Evolutionary conservation across 1,284 basidiomycete species (phyloP).

Genomic region (Phylloporus sp.): DNA sequence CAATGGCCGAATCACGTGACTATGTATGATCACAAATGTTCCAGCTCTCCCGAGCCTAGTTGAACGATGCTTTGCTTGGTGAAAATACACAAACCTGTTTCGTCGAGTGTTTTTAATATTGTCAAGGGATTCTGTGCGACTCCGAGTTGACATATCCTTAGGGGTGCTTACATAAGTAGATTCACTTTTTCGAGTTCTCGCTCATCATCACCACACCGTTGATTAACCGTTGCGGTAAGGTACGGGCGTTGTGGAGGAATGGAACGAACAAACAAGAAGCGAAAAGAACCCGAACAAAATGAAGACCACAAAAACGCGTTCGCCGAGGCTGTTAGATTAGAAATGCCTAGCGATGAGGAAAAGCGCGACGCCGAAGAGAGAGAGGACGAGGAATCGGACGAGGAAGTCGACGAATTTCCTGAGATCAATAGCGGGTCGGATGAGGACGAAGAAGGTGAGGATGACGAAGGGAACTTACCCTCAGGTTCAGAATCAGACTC

Average conservation of each 20-base stretch:
- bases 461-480: slow-evolving; percentile 34
- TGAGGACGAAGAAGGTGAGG: slow-evolving; percentile 39
- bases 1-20: slow-evolving; percentile 15
- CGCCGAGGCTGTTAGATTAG: slow-evolving; percentile 51
- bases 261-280: slow-evolving; percentile 45
- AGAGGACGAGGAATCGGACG: slow-evolving; percentile 46
- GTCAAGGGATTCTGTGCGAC: too few species aligned
- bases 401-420: slow-evolving; percentile 49
- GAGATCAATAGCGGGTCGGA: slow-evolving; percentile 47
- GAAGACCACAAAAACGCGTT: slow-evolving; percentile 39
- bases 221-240: too few species aligned
- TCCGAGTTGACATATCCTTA: slow-evolving; percentile 1
- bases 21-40: background rate
- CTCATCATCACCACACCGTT: too few species aligned
- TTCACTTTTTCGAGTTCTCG: slow-evolving; percentile 11
- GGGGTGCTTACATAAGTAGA: slow-evolving; percentile 23
- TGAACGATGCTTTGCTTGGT: background rate
- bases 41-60: too few species aligned
- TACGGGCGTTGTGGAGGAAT: slow-evolving; percentile 41
- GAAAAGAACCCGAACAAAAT: slow-evolving; percentile 50
- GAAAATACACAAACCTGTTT: background rate
- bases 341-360: slow-evolving; percentile 77
- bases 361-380: slow-evolving; percentile 44
- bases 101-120: too few species aligned
- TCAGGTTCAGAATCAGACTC: slow-evolving; percentile 33